Percentiles rank a stretch among this genome's conserved stretches.
Evolutionary conservation across 148 eudicot species (phyloP).

Genomic region (Nepenthes gracilis): DNA sequence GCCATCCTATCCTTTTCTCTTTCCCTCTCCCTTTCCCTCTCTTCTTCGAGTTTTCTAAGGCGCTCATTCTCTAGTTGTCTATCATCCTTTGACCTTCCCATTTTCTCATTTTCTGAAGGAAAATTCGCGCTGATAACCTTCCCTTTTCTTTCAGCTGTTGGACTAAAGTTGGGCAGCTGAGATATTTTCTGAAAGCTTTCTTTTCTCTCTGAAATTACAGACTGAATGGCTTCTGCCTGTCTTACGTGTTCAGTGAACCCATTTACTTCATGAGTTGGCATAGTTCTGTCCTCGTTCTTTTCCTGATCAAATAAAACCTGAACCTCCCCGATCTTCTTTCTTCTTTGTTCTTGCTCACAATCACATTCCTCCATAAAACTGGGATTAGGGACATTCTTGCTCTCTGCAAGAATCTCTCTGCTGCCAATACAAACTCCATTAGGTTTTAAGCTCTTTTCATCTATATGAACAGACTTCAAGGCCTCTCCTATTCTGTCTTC

Average conservation of each 20-base stretch:
- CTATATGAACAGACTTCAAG: constrained; percentile 12
- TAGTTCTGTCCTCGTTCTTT: constrained; percentile 13
- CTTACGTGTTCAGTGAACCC: constrained; percentile 20
- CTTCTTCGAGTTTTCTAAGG: constrained; percentile 71
- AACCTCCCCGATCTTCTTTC: constrained; percentile 10
- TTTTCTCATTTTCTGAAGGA: constrained; percentile 23
- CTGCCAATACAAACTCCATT: constrained; percentile 12
- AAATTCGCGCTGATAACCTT: constrained; percentile 14
- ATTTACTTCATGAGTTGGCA: constrained; percentile 16
- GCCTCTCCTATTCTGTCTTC: constrained; percentile 7
- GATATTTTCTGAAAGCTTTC: constrained; percentile 11
- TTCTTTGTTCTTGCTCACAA: constrained; percentile 20
- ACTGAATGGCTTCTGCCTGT: constrained; percentile 19
- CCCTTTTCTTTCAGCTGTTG: constrained; percentile 24
- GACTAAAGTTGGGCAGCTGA: constrained; percentile 17
- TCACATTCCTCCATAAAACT: constrained; percentile 11
- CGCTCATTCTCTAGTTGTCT: constrained; percentile 54
- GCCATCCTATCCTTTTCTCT: constrained; percentile 93
- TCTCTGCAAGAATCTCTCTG: constrained; percentile 11
- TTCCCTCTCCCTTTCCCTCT: constrained; percentile 90
- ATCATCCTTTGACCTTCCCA: constrained; percentile 23
- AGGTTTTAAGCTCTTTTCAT: constrained; percentile 14
- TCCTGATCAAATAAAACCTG: constrained; percentile 13
- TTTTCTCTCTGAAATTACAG: constrained; percentile 17
- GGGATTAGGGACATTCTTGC: constrained; percentile 11